phyloP scores from a whole-genome alignment of 192 early-diverging fungal genomes.

The Coemansia sp. region DNA sequence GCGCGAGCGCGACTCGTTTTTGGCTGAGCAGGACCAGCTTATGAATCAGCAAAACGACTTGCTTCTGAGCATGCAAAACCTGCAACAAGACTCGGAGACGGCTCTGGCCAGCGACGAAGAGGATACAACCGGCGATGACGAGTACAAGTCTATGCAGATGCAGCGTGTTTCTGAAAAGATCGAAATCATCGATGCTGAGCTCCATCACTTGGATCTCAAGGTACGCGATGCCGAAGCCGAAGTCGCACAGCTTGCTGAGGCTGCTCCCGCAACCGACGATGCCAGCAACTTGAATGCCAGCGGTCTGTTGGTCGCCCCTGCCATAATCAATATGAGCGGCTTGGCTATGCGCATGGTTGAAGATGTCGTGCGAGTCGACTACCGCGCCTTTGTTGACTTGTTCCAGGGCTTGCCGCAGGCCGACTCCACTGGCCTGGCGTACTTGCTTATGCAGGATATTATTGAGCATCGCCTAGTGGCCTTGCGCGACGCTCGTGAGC shows the following conservation, averaged over 20 bases:
- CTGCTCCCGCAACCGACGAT: not conserved
- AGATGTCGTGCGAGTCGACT: constrained; percentile 51
- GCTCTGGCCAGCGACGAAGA: not conserved
- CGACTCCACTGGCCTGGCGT: constrained; percentile 38
- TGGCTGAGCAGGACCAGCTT: constrained; percentile 41
- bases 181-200: constrained; percentile 52
- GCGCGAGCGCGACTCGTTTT: constrained; percentile 42
- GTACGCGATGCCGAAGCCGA: constrained; percentile 50
- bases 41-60: constrained; percentile 51
- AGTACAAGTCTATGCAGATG: constrained; percentile 6
- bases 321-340: constrained; percentile 48
- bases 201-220: constrained; percentile 49
- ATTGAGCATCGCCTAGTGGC: constrained; percentile 41
- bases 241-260: constrained; percentile 42
- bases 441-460: constrained; percentile 47
- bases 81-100: not conserved
- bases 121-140: constrained; percentile 21
- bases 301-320: constrained; percentile 19
- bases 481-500: constrained; percentile 31
- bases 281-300: constrained; percentile 12
- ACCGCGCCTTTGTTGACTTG: constrained; percentile 36
- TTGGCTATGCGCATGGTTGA: constrained; percentile 56
- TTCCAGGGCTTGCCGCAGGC: constrained; percentile 23
- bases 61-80: constrained; percentile 28
- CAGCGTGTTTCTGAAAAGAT: constrained; percentile 34